These are phyloP conservation scores for Aurinia saxatilis DNA, from an alignment of 345 rosid genomes.

Conservation along the genomic window DNA sequence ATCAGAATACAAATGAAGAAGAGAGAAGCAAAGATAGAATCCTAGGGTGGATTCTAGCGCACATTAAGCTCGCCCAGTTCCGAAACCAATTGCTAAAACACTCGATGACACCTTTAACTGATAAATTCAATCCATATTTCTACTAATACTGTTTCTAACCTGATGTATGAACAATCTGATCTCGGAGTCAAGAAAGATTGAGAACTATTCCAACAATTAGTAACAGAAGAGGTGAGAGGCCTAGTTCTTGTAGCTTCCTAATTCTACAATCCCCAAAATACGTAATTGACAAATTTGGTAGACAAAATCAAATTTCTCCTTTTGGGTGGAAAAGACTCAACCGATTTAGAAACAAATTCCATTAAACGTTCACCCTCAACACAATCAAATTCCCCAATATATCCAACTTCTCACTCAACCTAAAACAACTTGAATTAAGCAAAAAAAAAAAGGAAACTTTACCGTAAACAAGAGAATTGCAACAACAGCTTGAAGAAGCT, in stretches of 20 bases:
- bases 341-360: too few relatives aligned
- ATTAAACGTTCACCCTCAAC: neutral
- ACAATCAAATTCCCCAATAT: neutral
- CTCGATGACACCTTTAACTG: neutral
- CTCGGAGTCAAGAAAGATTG: neutral
- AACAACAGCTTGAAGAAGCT: conserved; percentile 65
- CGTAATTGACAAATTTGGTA: neutral
- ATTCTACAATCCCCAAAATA: neutral
- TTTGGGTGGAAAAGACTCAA: conserved; percentile 2
- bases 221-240: neutral
- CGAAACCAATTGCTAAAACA: neutral
- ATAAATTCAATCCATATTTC: neutral
- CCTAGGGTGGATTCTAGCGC: neutral
- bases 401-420: neutral
- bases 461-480: conserved; percentile 73
- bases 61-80: neutral
- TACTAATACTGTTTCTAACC: neutral
- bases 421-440: too few relatives aligned
- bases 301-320: neutral
- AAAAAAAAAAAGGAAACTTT: too few relatives aligned
- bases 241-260: neutral
- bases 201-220: neutral
- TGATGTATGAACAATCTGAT: neutral
- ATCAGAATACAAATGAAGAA: neutral
- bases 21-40: neutral